Conservation (phyloP, 257 asterid genomes). For the Salvia miltiorrhiza region DNA sequence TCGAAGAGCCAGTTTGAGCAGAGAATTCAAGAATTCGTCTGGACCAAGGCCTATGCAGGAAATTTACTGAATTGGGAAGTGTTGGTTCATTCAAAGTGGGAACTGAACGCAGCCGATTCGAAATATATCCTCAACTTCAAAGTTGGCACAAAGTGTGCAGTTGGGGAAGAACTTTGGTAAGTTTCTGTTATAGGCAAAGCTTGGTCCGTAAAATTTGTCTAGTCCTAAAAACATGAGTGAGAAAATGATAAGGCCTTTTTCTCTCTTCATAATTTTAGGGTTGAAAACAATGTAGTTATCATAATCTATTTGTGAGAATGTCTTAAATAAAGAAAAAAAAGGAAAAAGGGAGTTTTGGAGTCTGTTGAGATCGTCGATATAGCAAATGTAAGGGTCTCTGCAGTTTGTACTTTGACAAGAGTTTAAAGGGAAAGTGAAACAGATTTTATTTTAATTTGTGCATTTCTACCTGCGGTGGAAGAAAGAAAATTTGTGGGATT, state of each 20-base stretch:
- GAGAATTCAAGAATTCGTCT: slow-evolving; percentile 18
- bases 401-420: slow-evolving; percentile 6
- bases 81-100: slow-evolving; percentile 99
- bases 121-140: slow-evolving; percentile 31
- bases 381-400: slow-evolving; percentile 26
- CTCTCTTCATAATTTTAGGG: slow-evolving; percentile 29
- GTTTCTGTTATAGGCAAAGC: slow-evolving; percentile 16
- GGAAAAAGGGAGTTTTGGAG: slow-evolving; percentile 9
- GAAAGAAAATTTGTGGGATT: too few species aligned
- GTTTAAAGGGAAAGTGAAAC: neutral
- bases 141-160: slow-evolving; percentile 50
- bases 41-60: slow-evolving; percentile 20
- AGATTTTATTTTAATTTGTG: neutral
- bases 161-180: slow-evolving; percentile 26
- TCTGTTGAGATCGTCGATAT: slow-evolving; percentile 20
- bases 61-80: slow-evolving; percentile 50
- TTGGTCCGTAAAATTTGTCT: slow-evolving; percentile 19
- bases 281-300: slow-evolving; percentile 24
- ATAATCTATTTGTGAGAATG: slow-evolving; percentile 29
- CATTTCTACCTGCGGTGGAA: neutral
- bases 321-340: slow-evolving; percentile 15
- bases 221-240: slow-evolving; percentile 30
- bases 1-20: slow-evolving; percentile 42
- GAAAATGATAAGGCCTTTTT: slow-evolving; percentile 14
- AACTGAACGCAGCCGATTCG: slow-evolving; percentile 54